Evolutionary conservation across 2,329 filamentous ascomycete genomes (phyloP).

Genomic region (Cladosporium oxysporum): DNA sequence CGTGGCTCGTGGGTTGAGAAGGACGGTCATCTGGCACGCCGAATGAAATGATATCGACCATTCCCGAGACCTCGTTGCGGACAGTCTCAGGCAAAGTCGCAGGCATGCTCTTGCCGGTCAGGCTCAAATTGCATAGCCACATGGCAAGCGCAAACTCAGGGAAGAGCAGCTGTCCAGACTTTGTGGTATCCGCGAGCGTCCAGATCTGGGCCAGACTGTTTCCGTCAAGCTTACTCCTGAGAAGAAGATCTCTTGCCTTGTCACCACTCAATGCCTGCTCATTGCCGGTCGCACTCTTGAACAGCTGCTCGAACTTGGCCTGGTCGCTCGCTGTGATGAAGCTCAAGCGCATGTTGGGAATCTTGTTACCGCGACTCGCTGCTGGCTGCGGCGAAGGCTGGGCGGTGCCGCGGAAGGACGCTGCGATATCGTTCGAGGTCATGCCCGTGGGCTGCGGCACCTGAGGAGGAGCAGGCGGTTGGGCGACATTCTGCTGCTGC

Average conservation of each 20-base stretch:
- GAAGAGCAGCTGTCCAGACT: conserved; percentile 93
- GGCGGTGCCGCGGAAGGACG: conserved; percentile 58
- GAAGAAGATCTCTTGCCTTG: conserved; percentile 83
- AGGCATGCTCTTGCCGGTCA: conserved; percentile 84
- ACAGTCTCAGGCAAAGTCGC: conserved; percentile 75
- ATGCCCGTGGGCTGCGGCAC: conserved; percentile 58
- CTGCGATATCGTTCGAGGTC: conserved; percentile 65
- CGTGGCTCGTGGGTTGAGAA: conserved; percentile 57
- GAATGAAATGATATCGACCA: conserved; percentile 99
- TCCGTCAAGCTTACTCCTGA: conserved; percentile 85
- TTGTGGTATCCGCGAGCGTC: conserved; percentile 93
- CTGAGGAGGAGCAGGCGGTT: conserved; percentile 47
- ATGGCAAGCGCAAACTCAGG: conserved; percentile 97
- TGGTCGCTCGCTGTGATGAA: conserved; percentile 97
- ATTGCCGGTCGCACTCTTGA: conserved; percentile 90
- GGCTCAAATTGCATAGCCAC: conserved; percentile 94
- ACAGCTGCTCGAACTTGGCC: conserved; percentile 94
- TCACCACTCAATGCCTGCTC: conserved; percentile 84
- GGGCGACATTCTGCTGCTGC: conserved; percentile 62
- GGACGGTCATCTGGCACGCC: conserved; percentile 72
- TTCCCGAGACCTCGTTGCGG: conserved; percentile 96
- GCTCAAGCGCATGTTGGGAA: conserved; percentile 89
- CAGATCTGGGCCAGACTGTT: conserved; percentile 90
- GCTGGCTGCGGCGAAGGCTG: conserved; percentile 59
- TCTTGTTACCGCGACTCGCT: conserved; percentile 68